Base-by-base conservation (phyloP, 192 early-diverging fungal species). In the Mortierella claussenii region DNA sequence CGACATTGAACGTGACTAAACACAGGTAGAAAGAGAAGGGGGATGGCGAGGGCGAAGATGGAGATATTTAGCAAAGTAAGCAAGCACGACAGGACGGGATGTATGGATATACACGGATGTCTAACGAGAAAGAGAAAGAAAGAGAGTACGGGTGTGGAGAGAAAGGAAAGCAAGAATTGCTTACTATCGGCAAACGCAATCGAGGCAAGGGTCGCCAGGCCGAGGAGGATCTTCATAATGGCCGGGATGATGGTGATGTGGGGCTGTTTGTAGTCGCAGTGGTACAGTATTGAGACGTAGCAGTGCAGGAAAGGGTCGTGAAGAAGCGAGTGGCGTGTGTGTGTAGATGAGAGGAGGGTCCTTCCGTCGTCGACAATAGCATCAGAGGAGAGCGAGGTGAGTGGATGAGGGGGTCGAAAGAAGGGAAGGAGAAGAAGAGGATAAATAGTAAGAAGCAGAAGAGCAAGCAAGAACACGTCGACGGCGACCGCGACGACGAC, bases 221-320 rank as follows among this genome's bases (percentile, higher is more conserved):
- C 69, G 30, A 73, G 11, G n/a, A 73, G 23, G 34, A 58, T 44
- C 26, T 73, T 73, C 69, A 73, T 70, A 40, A 49, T 62, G 27
- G n/a, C 15, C 12, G 30, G 11, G 10, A 30, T 20, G 33, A 6
- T 32, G 2, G n/a, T 11, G 57, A 15, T 20, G 26, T 4, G 20
- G n/a, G 7, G 52, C 17, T 9, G 27, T 21, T 57, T 2, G 49
- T 36, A 18, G n/a, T n/a, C n/a, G n/a, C n/a, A 21, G 13, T 18
- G n/a, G 7, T 40, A 11, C 17, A 20, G 55, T 40, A 13, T 33
- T 17, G 18, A 36, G 23, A 6, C 4, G 20, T 47, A 47, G 5
- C 8, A 15, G n/a, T 15, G 45, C 9, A 47, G 45, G 45, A 48
- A 21, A 0, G 44, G 46, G 13, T 49, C 28, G 44, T 61, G 26